Conservation (phyloP, 2,329 filamentous ascomycete species). For the Dactylellina haptotyla region DNA sequence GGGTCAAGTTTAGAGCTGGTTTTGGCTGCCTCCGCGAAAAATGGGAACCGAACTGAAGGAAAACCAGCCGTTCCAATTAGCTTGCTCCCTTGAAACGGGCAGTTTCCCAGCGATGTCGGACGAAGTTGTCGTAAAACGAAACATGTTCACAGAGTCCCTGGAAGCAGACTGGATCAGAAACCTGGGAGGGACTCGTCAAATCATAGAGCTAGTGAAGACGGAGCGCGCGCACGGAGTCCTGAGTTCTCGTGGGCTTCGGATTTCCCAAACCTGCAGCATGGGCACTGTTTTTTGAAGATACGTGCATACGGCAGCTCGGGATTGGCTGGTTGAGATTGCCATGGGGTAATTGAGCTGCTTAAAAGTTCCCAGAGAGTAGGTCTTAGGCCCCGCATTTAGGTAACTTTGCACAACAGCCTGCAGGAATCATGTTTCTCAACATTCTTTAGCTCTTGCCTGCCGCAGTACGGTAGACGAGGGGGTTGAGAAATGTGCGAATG, state of each 20-base stretch:
- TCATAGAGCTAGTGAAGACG: constrained; percentile 3
- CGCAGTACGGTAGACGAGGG: constrained; percentile 42
- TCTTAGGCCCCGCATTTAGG: constrained; percentile 46
- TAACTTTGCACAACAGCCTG: constrained; percentile 46
- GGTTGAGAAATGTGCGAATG: constrained; percentile 12
- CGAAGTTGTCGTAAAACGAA: constrained; percentile 6
- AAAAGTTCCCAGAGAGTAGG: constrained; percentile 21
- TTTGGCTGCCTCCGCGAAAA: neutral
- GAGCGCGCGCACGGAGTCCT: constrained; percentile 3
- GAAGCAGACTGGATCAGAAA: neutral
- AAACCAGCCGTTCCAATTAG: neutral
- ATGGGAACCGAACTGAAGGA: neutral
- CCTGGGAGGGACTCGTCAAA: neutral
- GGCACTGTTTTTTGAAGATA: constrained; percentile 7
- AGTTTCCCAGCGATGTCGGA: constrained; percentile 30
- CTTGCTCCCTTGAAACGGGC: neutral
- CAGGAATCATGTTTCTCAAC: constrained; percentile 35
- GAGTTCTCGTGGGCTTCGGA: constrained; percentile 20
- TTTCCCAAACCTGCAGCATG: constrained; percentile 23
- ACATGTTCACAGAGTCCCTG: constrained; percentile 26
- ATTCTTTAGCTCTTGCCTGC: constrained; percentile 10
- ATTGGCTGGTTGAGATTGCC: constrained; percentile 18
- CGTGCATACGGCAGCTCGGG: constrained; percentile 1
- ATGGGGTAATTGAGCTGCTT: constrained; percentile 31
- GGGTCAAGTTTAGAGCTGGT: neutral